phyloP scores from a whole-genome alignment of 2,329 filamentous ascomycete species.

The Ceratocystis papillata region DNA sequence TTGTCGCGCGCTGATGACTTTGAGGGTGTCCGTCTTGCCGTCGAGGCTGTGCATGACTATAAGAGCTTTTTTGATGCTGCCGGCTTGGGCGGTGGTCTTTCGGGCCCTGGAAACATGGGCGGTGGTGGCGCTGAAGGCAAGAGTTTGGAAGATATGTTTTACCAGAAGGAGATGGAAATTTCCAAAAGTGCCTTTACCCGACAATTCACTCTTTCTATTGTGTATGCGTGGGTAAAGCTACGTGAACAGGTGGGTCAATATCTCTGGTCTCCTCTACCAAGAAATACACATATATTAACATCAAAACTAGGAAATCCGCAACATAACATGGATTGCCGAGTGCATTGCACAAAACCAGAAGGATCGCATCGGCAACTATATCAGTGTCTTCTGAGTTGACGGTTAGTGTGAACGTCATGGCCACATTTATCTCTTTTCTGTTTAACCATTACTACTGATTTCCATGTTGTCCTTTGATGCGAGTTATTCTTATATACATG shows the following conservation, averaged over 20 bases:
- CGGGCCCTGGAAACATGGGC: slow-evolving; percentile 72
- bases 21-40: slow-evolving; percentile 83
- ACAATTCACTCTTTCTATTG: slow-evolving; percentile 88
- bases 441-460: not conserved
- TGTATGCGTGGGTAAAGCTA: slow-evolving; percentile 96
- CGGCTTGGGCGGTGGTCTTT: slow-evolving; percentile 59
- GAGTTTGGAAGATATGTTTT: slow-evolving; percentile 94
- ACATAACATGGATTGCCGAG: slow-evolving; percentile 98
- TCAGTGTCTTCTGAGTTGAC: slow-evolving; percentile 72
- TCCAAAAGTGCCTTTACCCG: slow-evolving; percentile 90
- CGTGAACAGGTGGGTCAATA: slow-evolving; percentile 73
- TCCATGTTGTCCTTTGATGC: not conserved
- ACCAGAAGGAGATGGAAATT: slow-evolving; percentile 99
- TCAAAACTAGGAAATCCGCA: slow-evolving; percentile 74
- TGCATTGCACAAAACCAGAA: slow-evolving; percentile 99
- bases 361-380: slow-evolving; percentile 96
- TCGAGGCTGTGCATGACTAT: slow-evolving; percentile 88
- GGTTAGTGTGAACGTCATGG: not conserved
- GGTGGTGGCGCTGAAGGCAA: slow-evolving; percentile 71
- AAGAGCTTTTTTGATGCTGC: slow-evolving; percentile 92
- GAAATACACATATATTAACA: slow-evolving; percentile 29
- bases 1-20: slow-evolving; percentile 88
- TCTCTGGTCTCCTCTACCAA: not conserved
- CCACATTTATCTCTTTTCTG: not conserved
- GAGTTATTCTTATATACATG: not conserved